Base-by-base conservation (phyloP, 2,329 filamentous ascomycete genomes). In the Phyllosticta citriasiana region DNA sequence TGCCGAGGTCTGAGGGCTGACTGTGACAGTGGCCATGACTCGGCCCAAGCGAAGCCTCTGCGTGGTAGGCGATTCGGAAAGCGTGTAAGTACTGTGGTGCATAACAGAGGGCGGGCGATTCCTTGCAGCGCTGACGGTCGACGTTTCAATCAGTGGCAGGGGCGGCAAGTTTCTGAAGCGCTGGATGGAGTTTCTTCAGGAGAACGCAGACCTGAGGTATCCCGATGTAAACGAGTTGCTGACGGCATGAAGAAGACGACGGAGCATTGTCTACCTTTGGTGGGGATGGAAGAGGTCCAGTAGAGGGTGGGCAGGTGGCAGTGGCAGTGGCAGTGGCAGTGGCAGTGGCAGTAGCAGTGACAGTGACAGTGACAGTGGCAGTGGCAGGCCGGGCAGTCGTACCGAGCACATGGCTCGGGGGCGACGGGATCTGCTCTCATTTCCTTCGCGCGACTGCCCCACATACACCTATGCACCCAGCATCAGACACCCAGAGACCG, bases 101-200 rank as follows among this genome's bases (percentile, higher is more conserved):
- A 40, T 14, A 9, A 40, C 10, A 40, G 5, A 8, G 4, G 33
- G 16, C 84, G 19, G 19, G 55, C 56, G 35, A 16, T 60, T 57
- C 57, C 57, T 60, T 60, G 57, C 52, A 51, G 53, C 12, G 24
- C 53, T n/a, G 53, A 55, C 22, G 26, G 7, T 55, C 6, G 51
- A 53, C 51, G 51, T 53, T 53, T 25, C 51, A 53, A 53, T 22
- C 33, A 40, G 33, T 40, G 40, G 40, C 68, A 96, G 90, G 75
- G 92, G 92, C 25, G 91, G 89, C 74, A 80, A 80, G 62, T 97
- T 96, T 71, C 80, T 97, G 64, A 91, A 90, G 74, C 81, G 81
- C 64, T 97, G 93, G 94, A 96, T 97, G 89, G 83, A 81, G 9
- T 93, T 88, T 72, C 79, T 97, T 30, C 93, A 97, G 74, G 90